phyloP scores from a whole-genome alignment of 257 asterid genomes.

The Solanum paucissectum region DNA sequence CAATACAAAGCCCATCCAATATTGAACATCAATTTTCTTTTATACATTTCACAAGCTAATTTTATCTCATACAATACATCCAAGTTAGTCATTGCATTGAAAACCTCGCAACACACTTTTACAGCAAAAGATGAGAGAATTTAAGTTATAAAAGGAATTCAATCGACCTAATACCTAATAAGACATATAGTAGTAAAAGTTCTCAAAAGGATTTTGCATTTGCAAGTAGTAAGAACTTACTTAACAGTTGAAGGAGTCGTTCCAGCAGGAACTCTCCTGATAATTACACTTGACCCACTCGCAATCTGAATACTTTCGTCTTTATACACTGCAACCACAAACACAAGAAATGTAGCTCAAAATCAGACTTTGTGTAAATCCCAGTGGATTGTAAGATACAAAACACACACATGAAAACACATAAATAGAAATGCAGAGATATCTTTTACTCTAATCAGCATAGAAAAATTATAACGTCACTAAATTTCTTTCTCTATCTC shows the following conservation, averaged over 20 bases:
- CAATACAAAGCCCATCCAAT: not conserved
- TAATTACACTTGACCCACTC: constrained; percentile 65
- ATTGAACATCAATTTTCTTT: not conserved
- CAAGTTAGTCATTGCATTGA: not conserved
- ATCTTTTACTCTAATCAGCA: not conserved
- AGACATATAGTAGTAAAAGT: not conserved
- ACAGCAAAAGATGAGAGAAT: not conserved
- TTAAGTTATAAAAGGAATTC: not conserved
- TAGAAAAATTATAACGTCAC: not conserved
- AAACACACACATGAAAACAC: not conserved
- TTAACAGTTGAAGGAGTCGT: constrained; percentile 13
- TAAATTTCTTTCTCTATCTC: not conserved
- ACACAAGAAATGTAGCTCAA: not conserved
- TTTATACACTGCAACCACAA: constrained; percentile 32
- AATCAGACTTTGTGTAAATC: not conserved
- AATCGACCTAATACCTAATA: not conserved
- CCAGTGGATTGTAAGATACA: not conserved
- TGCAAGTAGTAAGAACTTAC: constrained; percentile 27
- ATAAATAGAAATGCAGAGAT: not conserved
- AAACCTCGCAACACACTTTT: not conserved
- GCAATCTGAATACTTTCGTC: constrained; percentile 54
- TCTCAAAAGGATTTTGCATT: not conserved
- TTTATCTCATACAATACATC: not conserved
- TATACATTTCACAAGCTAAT: not conserved
- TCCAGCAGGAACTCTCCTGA: constrained; percentile 70